phyloP scores from a whole-genome alignment of 352 stramenopile species.

The Pelagophyceae sp. region DNA sequence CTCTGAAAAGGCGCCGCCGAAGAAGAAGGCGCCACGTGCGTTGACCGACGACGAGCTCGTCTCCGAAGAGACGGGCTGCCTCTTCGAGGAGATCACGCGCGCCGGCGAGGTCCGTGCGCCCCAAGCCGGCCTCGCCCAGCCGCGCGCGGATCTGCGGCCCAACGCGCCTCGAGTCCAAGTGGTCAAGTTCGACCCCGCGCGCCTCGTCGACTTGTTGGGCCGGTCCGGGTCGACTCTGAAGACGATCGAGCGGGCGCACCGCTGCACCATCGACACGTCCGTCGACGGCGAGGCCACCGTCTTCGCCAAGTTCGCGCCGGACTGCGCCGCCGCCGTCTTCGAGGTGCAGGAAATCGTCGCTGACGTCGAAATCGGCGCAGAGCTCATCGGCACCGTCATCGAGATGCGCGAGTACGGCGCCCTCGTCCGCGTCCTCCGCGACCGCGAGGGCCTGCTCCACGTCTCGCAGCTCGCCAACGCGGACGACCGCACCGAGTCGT shows the following conservation, averaged over 20 bases:
- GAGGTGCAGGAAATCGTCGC: conserved; percentile 59
- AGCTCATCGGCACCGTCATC: conserved; percentile 78
- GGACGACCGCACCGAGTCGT: conserved; percentile 32
- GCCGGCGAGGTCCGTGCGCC: background rate
- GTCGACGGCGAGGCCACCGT: conserved; percentile 71
- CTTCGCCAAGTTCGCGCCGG: conserved; percentile 56
- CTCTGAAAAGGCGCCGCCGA: conserved; percentile 43
- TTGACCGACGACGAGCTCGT: conserved; percentile 37
- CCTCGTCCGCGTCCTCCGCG: conserved; percentile 72
- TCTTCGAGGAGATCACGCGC: conserved; percentile 19
- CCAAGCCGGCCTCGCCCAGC: background rate
- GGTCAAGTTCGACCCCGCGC: conserved; percentile 42
- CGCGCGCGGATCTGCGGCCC: conserved; percentile 28
- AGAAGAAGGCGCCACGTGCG: conserved; percentile 20
- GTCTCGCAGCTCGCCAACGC: conserved; percentile 68
- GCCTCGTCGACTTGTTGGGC: conserved; percentile 48
- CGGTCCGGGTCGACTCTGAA: conserved; percentile 45
- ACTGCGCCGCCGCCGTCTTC: conserved; percentile 61
- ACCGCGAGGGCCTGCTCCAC: conserved; percentile 80
- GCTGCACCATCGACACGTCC: conserved; percentile 57
- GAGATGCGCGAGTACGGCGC: conserved; percentile 89
- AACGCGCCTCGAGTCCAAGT: conserved; percentile 43
- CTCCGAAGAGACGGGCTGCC: conserved; percentile 25
- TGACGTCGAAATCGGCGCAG: conserved; percentile 65
- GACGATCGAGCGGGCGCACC: conserved; percentile 51